Base-by-base conservation (phyloP, 2,329 filamentous ascomycete genomes). In the Fonsecaea monophora region DNA sequence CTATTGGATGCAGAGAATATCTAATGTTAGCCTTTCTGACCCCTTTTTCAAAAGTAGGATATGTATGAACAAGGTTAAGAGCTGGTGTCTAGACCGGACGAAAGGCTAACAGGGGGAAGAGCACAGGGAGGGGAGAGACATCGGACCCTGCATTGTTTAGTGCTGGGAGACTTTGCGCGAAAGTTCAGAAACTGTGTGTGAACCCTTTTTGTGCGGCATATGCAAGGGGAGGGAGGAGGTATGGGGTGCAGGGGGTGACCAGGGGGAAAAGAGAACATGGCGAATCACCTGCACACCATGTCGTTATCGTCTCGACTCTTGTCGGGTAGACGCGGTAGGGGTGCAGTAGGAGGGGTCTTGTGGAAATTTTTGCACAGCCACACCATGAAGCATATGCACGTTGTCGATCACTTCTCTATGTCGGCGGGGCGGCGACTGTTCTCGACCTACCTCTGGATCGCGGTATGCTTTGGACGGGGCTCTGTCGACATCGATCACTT, bases 301-400 rank as follows among this genome's bases (percentile, higher is more conserved):
- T 25, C 13, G 8, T 25, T 50, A 25, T 50, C 18, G 18, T 25
- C 21, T 21, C 45, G 18, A 25, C 21, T 50, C 18, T 50, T 25
- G 25, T 25, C 18, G 45, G 18, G 18, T 25, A 50, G 45, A 42
- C 45, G 45, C 45, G 45, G 45, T 50, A 50, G 45, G 18, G 25
- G 45, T 25, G 45, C 9, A 25, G n/a, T 50, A 50, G 21, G 25
- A 50, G 21, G 25, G 25, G 25, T 25, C 25, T 50, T 21, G 18
- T 50, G 18, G 18, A 50, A 50, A 18, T 15, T 50, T 4, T 9
- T 50, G 45, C 45, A 50, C 45, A 25, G 45, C 45, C 45, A 50
- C 45, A 50, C 18, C 18, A 50, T 18, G n/a, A 50, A n/a, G 45
- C 45, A 25, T 50, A 50, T 50, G 45, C 45, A 12, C 25, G 45